Evolutionary conservation across 768 basidiomycete genomes (phyloP), one percentile per base, ranked within the genome.

Genomic region (Pleurotus tuber-regium): DNA sequence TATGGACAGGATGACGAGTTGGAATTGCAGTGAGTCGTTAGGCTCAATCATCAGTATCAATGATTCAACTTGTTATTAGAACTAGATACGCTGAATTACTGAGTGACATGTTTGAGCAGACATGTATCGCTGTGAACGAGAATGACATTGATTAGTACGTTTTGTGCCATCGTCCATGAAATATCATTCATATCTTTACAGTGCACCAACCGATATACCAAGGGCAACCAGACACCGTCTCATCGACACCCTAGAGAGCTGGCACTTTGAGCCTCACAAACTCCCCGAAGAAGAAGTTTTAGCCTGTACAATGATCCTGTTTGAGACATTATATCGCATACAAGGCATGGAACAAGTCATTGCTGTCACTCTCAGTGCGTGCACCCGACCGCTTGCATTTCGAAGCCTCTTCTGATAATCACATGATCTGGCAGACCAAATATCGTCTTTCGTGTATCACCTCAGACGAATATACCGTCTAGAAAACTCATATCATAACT

Each of bases 401-500:
- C 28, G 19, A 49, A 49, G 31, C 46, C 18, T 29, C 46, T 43
- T n/a, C n/a, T n/a, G 35, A 39, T 53, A 44, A 57, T 41, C 40
- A 24, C 42, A 59, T 61, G 53, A 42, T 51, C 53, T 59, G 35
- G 54, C 56, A 92, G 93, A 76, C 57, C 83, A 86, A 69, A 77
- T 98, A 57, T 78, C 82, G 16, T 69, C 81, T 8, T 87, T 98
- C 60, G 77, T 99, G 33, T 82, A 83, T 58, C 91, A 96, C 57
- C 79, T 98, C n/a, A 83, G 87, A n/a, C 82, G 83, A 24, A 86
- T 96, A 44, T 99, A 99, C 66, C 88, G 94, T 54, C 78, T 81
- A 46, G 84, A 86, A 52, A 98, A 98, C 70, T 87, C 89, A 23
- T 99, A 99, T 67, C 97, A 99, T 76, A 99, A 98, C 63, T 98